phyloP scores from a whole-genome alignment of 306 rosid species.

The Crataegus laevigata region DNA sequence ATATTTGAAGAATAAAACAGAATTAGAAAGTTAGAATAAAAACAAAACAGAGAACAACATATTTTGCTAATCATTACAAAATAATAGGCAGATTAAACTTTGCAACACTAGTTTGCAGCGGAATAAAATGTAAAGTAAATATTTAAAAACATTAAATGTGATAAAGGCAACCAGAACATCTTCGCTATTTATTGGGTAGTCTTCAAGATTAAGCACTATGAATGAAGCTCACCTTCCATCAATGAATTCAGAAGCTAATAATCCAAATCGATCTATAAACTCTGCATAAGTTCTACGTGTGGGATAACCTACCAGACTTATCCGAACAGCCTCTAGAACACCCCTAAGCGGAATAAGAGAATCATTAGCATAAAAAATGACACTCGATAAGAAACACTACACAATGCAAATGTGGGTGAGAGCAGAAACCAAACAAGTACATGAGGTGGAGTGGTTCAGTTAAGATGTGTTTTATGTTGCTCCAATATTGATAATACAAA shows the following conservation, averaged over 20 bases:
- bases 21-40: neutral
- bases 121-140: neutral
- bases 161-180: neutral
- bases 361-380: neutral
- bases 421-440: neutral
- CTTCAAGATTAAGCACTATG: neutral
- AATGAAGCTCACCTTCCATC: slow-evolving; percentile 60
- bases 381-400: neutral
- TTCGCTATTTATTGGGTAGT: neutral
- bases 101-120: neutral
- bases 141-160: neutral
- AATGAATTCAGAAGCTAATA: slow-evolving; percentile 60
- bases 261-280: slow-evolving; percentile 91
- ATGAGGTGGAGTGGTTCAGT: neutral
- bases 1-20: neutral
- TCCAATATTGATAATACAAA: neutral
- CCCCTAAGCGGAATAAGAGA: slow-evolving; percentile 49
- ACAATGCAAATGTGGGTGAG: neutral
- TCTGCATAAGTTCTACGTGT: slow-evolving; percentile 81
- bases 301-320: slow-evolving; percentile 97
- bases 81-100: neutral
- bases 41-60: neutral
- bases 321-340: slow-evolving; percentile 95
- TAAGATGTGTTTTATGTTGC: neutral
- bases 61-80: neutral